phyloP scores from a whole-genome alignment of 108 stramenopile genomes.

The Aurantiochytrium sp. region DNA sequence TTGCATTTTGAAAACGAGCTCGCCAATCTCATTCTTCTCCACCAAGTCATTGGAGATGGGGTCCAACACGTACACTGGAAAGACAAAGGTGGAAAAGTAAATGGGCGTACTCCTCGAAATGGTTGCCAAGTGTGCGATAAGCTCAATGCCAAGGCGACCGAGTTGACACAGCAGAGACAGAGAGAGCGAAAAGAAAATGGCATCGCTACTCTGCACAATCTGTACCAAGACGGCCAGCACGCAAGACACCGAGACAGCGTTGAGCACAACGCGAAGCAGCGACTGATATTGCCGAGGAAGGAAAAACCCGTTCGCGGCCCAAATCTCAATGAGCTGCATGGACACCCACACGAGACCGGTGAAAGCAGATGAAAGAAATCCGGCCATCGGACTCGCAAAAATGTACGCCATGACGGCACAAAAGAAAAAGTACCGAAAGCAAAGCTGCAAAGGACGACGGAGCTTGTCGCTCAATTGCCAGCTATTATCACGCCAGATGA shows the following conservation, averaged over 20 bases:
- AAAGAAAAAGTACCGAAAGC: background rate
- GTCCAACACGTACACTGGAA: background rate
- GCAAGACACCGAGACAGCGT: background rate
- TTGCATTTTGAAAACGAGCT: background rate
- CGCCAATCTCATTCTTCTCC: background rate
- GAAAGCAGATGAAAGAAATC: background rate
- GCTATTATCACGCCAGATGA: background rate
- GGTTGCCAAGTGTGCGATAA: background rate
- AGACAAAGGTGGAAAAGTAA: conserved; percentile 7
- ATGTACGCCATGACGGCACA: background rate
- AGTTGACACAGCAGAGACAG: background rate
- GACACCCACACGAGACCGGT: background rate
- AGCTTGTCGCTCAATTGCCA: background rate
- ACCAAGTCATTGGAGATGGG: background rate
- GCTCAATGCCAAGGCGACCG: background rate
- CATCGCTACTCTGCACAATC: background rate
- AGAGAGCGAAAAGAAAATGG: background rate
- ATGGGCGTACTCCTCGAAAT: background rate
- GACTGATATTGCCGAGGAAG: background rate
- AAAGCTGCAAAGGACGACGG: background rate
- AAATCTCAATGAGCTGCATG: background rate
- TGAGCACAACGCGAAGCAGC: background rate
- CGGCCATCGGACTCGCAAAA: background rate
- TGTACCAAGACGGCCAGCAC: background rate
- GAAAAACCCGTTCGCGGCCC: background rate